A percentile compares a stretch with the other conserved stretches of the same genome.
These are phyloP conservation scores for Agastache rugosa DNA, from an alignment of 257 asterid species.

Conservation along the genomic window DNA sequence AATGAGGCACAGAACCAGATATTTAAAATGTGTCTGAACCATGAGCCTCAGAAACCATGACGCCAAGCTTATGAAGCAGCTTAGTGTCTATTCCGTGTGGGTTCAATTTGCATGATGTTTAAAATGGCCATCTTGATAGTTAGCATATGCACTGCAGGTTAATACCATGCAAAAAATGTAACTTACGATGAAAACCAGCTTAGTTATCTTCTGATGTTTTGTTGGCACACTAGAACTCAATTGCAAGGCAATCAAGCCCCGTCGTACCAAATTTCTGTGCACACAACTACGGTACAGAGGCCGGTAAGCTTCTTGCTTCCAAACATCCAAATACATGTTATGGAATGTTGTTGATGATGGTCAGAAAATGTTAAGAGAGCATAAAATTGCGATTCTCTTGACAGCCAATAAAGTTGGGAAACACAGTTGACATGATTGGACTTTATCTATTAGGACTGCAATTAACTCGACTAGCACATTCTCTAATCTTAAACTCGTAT, in stretches of 20 bases:
- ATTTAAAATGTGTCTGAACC: slow-evolving; percentile 4
- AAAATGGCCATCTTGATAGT: background rate
- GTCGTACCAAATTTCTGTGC: background rate
- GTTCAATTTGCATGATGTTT: background rate
- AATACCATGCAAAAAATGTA: background rate
- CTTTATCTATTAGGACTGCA: background rate
- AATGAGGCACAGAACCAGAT: background rate
- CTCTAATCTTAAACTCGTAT: background rate
- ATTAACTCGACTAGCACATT: background rate
- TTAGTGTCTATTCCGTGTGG: background rate
- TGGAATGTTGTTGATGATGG: too few relatives aligned
- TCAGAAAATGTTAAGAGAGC: background rate
- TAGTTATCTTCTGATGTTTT: background rate
- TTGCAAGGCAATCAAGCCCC: background rate
- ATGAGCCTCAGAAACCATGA: background rate
- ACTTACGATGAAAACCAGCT: background rate
- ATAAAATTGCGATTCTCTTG: background rate
- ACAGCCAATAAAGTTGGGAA: slow-evolving; percentile 21
- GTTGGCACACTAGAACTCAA: background rate
- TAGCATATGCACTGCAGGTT: background rate
- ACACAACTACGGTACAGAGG: background rate
- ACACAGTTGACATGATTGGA: background rate
- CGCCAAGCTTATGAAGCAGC: background rate
- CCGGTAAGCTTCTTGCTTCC: slow-evolving; percentile 2
- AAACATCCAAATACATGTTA: background rate